These are phyloP conservation scores for Trichoderma asperellum DNA, from an alignment of 2,329 filamentous ascomycete species.

Conservation along the genomic window DNA sequence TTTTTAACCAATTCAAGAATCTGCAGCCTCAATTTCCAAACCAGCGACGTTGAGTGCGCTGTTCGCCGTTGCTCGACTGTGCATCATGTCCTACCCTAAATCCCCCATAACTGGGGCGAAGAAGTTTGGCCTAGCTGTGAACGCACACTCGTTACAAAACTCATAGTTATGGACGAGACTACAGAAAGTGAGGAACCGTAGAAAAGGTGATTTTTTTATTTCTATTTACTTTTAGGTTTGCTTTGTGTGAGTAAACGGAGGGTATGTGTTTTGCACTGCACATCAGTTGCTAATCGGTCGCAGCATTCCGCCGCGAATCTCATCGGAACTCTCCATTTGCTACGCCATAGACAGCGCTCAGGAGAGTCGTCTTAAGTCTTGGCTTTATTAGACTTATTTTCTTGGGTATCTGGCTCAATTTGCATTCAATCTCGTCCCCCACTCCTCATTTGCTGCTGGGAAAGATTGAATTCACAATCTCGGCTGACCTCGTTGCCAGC, in stretches of 20 bases:
- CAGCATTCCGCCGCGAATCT: not conserved
- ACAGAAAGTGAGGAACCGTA: not conserved
- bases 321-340: not conserved
- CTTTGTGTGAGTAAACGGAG: not conserved
- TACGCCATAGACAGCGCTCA: not conserved
- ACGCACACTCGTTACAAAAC: not conserved
- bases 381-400: not conserved
- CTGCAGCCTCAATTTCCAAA: not conserved
- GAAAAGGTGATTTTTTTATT: not conserved
- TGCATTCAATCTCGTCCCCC: not conserved
- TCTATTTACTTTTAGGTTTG: not conserved
- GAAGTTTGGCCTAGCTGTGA: not conserved
- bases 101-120: not conserved
- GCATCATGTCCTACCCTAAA: not conserved
- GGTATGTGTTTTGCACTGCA: not conserved
- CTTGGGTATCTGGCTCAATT: constrained; percentile 17
- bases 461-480: constrained; percentile 79
- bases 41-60: not conserved
- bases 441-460: constrained; percentile 23
- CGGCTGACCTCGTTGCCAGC: constrained; percentile 72
- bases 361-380: not conserved
- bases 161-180: not conserved
- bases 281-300: not conserved
- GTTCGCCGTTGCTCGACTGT: not conserved
- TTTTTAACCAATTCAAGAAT: not conserved